Conservation (phyloP, 2,329 filamentous ascomycete genomes). For the Aspergillus sp. region DNA sequence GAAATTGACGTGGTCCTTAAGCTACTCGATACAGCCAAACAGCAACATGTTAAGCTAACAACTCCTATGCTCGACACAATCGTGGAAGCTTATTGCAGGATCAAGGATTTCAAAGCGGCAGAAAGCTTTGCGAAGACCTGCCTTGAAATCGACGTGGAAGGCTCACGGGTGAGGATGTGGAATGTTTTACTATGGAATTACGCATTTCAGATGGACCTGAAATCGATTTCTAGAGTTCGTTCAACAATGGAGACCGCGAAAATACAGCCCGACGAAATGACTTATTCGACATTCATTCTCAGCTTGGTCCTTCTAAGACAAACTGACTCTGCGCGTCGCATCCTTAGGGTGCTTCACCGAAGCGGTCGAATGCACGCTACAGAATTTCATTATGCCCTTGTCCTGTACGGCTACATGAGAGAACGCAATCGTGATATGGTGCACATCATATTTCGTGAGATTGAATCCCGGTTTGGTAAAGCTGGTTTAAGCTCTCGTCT, state of each 20-base stretch:
- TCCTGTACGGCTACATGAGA: conserved; percentile 52
- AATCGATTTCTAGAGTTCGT: conserved; percentile 55
- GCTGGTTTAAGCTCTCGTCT: conserved; percentile 35
- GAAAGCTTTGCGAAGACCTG: conserved; percentile 60
- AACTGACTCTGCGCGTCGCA: conserved; percentile 56
- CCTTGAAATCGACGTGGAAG: conserved; percentile 51
- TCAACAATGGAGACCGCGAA: conserved; percentile 54
- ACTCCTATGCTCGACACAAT: conserved; percentile 63
- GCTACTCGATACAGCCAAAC: conserved; percentile 63
- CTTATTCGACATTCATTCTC: conserved; percentile 63
- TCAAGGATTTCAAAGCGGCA: conserved; percentile 56
- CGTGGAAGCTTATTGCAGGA: conserved; percentile 66
- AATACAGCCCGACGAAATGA: conserved; percentile 55
- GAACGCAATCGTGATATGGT: conserved; percentile 51
- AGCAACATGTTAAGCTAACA: conserved; percentile 52
- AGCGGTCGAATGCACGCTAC: conserved; percentile 39
- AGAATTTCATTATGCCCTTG: conserved; percentile 47
- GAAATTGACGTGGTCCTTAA: conserved; percentile 69
- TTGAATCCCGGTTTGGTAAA: conserved; percentile 35
- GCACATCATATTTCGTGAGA: conserved; percentile 49
- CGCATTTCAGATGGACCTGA: conserved; percentile 62
- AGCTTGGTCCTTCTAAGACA: conserved; percentile 53
- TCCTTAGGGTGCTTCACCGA: conserved; percentile 45
- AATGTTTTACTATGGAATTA: conserved; percentile 73
- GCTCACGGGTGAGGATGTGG: conserved; percentile 67